A percentile compares a stretch with the other conserved stretches of the same genome.
Conservation (phyloP, 2,329 filamentous ascomycete species). For the Fonsecaea nubica region DNA sequence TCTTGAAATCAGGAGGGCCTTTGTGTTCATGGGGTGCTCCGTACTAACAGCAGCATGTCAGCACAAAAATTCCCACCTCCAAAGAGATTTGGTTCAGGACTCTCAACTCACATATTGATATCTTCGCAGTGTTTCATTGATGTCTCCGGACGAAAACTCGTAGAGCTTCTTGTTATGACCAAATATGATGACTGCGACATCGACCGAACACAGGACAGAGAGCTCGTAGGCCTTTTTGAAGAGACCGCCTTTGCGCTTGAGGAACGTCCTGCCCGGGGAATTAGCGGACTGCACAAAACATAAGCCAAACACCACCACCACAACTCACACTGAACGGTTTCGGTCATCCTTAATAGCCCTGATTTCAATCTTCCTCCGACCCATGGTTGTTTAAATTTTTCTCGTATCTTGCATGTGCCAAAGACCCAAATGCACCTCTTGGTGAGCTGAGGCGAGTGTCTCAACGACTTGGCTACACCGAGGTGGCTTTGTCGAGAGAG, state of each 20-base stretch:
- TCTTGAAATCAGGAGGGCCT: conserved; percentile 88
- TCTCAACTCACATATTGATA: conserved; percentile 81
- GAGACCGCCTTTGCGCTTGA: conserved; percentile 97
- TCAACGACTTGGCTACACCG: conserved; percentile 5
- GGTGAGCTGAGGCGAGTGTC: neutral
- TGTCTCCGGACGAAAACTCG: conserved; percentile 93
- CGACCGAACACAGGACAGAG: conserved; percentile 95
- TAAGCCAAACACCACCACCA: neutral
- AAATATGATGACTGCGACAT: conserved; percentile 98
- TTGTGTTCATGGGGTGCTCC: conserved; percentile 95
- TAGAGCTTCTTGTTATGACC: conserved; percentile 99
- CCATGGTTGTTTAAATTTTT: conserved; percentile 65
- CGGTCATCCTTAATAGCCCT: conserved; percentile 99
- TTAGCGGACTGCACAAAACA: conserved; percentile 17
- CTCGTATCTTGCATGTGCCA: conserved; percentile 23
- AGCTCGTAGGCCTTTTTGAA: conserved; percentile 99
- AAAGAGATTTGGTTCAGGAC: neutral
- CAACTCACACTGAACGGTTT: conserved; percentile 91
- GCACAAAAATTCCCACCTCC: conserved; percentile 7
- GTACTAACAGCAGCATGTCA: conserved; percentile 64
- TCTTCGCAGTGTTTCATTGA: conserved; percentile 84
- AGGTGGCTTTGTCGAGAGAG: conserved; percentile 4
- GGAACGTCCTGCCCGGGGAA: conserved; percentile 73
- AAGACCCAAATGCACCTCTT: conserved; percentile 1
- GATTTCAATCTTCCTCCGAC: conserved; percentile 99